Base-by-base conservation (phyloP, 768 basidiomycete species). In the Botryobasidium botryosum region DNA sequence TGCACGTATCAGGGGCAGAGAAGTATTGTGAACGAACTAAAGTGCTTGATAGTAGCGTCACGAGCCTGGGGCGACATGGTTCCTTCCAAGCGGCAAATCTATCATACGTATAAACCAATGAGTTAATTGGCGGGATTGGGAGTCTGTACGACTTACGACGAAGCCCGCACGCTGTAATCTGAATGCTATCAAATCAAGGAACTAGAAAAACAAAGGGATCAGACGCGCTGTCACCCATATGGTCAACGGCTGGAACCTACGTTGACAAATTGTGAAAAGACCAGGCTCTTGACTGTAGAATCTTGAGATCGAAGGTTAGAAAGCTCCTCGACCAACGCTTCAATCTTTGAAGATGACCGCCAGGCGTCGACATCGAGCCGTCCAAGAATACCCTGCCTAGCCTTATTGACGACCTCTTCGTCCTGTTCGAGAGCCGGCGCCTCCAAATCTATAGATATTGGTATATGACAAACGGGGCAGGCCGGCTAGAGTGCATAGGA, bases 321-420 rank as follows among this genome's bases (percentile, higher is more conserved):
- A 43, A 99, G 62, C 62, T 99, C 94, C 61, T 99, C 94, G 3
- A 97, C 68, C 4, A 99, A 69, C 2, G 92, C 91, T 58, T 99
- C 94, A 35, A 97, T 86, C 67, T 97, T 99, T 4, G 88, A 79
- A n/a, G 86, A 91, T 1, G 88, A 92, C 39, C 87, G 73, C 87
- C 88, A 94, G 37, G 74, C 77, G 52, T 85, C 75, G 15, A 96
- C 64, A 57, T 97, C 75, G 20, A 99, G 68, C 7, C 91, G 75
- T 23, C 86, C 86, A 12, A 99, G 72, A 41, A 99, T 96, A 32
- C 94, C 94, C 59, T 99, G 94, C 31, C 85, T 75, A 3, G 63
- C 64, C 43, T 62, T 60, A 13, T 50, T 47, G 17, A 51, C 47
- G 25, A 55, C 46, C 8, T 63, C 67, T 52, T 80, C 76, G 48